Conservation (phyloP, 2,329 filamentous ascomycete species). For the Stachybotrys elegans region DNA sequence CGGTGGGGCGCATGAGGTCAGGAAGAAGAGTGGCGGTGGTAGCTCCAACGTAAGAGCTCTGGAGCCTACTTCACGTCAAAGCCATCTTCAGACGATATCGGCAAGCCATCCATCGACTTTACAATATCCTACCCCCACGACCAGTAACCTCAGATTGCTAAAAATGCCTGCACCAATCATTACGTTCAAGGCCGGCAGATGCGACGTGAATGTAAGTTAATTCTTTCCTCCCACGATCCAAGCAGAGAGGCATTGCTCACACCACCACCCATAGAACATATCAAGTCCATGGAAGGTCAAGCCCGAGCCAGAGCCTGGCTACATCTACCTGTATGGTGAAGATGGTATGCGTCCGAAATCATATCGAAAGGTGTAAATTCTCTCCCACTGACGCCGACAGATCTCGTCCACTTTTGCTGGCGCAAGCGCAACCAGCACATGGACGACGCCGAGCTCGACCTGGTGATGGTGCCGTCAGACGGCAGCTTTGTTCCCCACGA, state of each 20-base stretch:
- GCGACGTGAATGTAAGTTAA: constrained; percentile 69
- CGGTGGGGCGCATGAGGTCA: too few species aligned
- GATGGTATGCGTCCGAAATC: constrained; percentile 58
- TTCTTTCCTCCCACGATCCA: neutral
- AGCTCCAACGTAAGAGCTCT: constrained; percentile 34
- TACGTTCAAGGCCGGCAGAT: constrained; percentile 93
- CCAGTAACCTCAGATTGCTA: constrained; percentile 6
- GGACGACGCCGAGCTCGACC: constrained; percentile 74
- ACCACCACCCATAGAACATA: constrained; percentile 30
- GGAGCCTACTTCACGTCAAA: too few species aligned
- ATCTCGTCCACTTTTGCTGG: constrained; percentile 97
- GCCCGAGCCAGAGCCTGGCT: constrained; percentile 69
- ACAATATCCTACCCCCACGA: constrained; percentile 2
- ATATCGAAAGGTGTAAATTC: neutral
- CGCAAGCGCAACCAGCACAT: constrained; percentile 68
- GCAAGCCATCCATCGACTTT: too few species aligned
- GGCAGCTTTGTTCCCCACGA: constrained; percentile 80
- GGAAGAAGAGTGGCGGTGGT: too few species aligned
- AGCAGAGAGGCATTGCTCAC: constrained; percentile 13
- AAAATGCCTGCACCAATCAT: constrained; percentile 82
- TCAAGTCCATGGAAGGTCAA: constrained; percentile 66
- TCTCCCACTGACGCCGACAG: constrained; percentile 34
- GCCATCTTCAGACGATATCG: too few species aligned
- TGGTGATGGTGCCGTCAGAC: constrained; percentile 90
- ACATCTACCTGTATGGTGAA: constrained; percentile 87